Percentiles rank a stretch among this genome's conserved stretches.
phyloP scores from a whole-genome alignment of 371 early-diverging fungal genomes.

The Apophysomyces elegans region DNA sequence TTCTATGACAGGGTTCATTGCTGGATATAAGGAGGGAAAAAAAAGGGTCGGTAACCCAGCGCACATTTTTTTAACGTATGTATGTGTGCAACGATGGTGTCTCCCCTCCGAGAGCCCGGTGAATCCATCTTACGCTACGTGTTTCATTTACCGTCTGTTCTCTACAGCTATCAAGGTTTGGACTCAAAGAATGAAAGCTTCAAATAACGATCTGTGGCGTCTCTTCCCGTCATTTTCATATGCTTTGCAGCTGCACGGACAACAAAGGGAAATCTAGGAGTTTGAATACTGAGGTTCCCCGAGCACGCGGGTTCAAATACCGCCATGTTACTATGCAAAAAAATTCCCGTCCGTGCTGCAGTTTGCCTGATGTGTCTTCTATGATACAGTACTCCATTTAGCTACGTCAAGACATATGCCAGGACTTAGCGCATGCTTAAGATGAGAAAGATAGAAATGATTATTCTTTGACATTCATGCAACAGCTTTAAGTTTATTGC shows the following conservation, averaged over 20 bases:
- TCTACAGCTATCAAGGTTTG: not conserved
- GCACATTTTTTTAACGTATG: conserved; percentile 7
- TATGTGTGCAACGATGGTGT: not conserved
- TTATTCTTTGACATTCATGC: too few species aligned
- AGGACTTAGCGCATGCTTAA: not conserved
- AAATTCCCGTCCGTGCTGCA: not conserved
- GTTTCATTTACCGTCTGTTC: not conserved
- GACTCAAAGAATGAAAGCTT: not conserved
- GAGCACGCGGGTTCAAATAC: too few species aligned
- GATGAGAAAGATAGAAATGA: too few species aligned
- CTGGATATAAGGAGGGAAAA: not conserved
- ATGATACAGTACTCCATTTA: not conserved
- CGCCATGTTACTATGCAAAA: not conserved
- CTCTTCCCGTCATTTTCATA: too few species aligned
- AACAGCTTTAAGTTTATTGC: conserved; percentile 20
- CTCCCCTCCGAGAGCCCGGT: conserved; percentile 8
- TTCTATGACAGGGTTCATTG: conserved; percentile 25
- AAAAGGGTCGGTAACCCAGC: conserved; percentile 1
- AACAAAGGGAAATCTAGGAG: too few species aligned
- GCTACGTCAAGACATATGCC: not conserved
- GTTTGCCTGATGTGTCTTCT: not conserved
- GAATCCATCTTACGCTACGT: not conserved
- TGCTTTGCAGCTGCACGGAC: too few species aligned
- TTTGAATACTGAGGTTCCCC: too few species aligned
- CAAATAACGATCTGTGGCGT: too few species aligned